Base-by-base conservation (phyloP, 306 rosid genomes). In the Trifolium fragiferum region DNA sequence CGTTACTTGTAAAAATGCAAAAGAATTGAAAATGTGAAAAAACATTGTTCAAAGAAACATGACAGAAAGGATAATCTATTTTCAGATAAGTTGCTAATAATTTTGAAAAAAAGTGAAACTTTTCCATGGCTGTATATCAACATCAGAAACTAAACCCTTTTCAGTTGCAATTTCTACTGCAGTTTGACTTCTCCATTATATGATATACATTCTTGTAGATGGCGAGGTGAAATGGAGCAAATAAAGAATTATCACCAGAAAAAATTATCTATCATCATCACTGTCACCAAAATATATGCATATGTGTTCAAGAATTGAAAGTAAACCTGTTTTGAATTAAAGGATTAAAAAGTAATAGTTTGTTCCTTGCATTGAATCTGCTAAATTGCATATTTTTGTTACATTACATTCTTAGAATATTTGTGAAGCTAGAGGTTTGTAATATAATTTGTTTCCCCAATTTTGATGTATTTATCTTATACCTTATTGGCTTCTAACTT, bases 21-120 rank as follows among this genome's bases (percentile, higher is more conserved):
- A 68, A 53, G 70, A 27, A 60, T 54, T 49, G 14, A 47, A 54
- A 59, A 30, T 60, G 11, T 60, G 18, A 5, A 76, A 71, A 59
- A 71, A 7, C 35, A 64, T 65, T 76, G 66, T 76, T 72, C 69
- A 51, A 53, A 74, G 78, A 70, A 59, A 50, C 37, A 67, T 72
- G 62, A 68, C 71, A 76, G 57, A 76, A 58, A 62, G 72, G 72
- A 70, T 20, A 70, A 49, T 19, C 67, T 23, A 70, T 18, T 49
- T 40, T 25, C 20, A 69, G 3, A 27, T 70, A 2, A 19, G 60
- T 43, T 58, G 68, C 20, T 50, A 44, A 44, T 57, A 54, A 58
- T 77, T 51, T 51, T 61, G 23, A 37, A 61, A 27, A 3, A 27
- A 3, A 66, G 25, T 62, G 44, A 27, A 50, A 18, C 16, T 23